Base-by-base conservation (phyloP, 768 basidiomycete species). In the Butyriboletus loyo region DNA sequence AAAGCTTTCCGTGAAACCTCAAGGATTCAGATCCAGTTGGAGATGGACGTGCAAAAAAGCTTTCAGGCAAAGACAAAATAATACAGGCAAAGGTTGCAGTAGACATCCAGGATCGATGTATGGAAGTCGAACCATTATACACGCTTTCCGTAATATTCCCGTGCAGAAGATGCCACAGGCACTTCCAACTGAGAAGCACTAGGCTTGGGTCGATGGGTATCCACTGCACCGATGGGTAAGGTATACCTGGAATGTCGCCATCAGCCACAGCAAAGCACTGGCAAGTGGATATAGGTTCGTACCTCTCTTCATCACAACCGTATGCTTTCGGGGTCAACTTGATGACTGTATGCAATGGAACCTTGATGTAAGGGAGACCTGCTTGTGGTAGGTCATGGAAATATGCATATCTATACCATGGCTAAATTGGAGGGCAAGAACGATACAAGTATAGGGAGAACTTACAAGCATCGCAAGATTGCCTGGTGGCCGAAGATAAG, bases 271-370 rank as follows among this genome's bases (percentile, higher is more conserved):
- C 1, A 39, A 21, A 31, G 13, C 0, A 27, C 32, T 0, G 22
- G 10, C 15, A 19, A 1, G 32, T n/a, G 4, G 3, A 21, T 4
- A 37, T 34, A n/a, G 13, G 17, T 51, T 46, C 75, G 42, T 50
- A 87, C 89, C 95, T 80, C 68, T 95, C 94, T 68, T 99, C 97
- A 67, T 98, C 94, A 74, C 96, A 98, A 35, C 97, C 97, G 68
- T 98, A 99, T 1, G 97, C 97, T 66, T 92, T 94, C 10, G 97
- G 97, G 1, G 96, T 98, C 41, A 99, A 79, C 73, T 98, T 98
- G 70, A 99, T 97, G 34, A 99, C 88, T 0, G 96, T 99, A 67
- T 99, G 97, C 50, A 96, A 71, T 1, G 94, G 94, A 41, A 98
- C 94, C 75, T 95, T 96, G 77, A 98, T 91, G 68, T 99, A 99